Evolutionary conservation across 768 basidiomycete genomes (phyloP).

Genomic region (Tricholoma hemisulphureum): DNA sequence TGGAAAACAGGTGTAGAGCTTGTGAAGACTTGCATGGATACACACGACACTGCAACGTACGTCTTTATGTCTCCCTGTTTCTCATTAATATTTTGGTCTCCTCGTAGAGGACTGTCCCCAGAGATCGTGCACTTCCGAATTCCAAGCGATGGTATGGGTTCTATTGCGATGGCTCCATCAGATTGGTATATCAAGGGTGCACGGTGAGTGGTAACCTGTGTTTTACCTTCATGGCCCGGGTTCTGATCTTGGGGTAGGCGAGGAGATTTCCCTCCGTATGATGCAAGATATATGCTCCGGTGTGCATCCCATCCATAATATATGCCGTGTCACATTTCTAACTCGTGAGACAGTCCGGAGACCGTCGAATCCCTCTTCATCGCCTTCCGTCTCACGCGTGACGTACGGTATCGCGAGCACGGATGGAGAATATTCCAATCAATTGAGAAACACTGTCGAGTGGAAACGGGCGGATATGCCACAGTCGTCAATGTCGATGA

Average conservation of each 20-base stretch:
- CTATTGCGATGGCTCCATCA: conserved; percentile 39
- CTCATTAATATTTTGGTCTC: neutral
- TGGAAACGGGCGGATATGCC: conserved; percentile 82
- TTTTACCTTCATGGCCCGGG: neutral
- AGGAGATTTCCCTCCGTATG: conserved; percentile 55
- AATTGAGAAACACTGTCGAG: conserved; percentile 79
- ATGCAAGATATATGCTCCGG: conserved; percentile 93
- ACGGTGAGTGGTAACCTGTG: conserved; percentile 40
- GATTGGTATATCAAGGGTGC: conserved; percentile 96
- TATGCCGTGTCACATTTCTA: neutral
- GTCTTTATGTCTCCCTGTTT: conserved; percentile 25
- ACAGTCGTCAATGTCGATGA: conserved; percentile 83
- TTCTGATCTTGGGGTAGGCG: conserved; percentile 20
- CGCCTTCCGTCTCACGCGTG: conserved; percentile 87
- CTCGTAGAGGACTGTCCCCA: conserved; percentile 72
- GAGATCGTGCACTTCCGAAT: conserved; percentile 88
- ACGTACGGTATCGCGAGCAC: conserved; percentile 72
- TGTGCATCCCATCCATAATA: conserved; percentile 24
- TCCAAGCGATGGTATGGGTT: conserved; percentile 52
- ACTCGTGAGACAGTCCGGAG: conserved; percentile 63
- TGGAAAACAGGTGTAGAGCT: conserved; percentile 82
- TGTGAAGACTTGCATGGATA: conserved; percentile 84
- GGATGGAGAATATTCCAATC: conserved; percentile 91
- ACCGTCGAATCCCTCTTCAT: conserved; percentile 93
- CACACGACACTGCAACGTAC: conserved; percentile 80